Percentiles rank a stretch among this genome's conserved stretches.
Conservation (phyloP, 495 filamentous ascomycete genomes). For the Xeromyces bisporus region DNA sequence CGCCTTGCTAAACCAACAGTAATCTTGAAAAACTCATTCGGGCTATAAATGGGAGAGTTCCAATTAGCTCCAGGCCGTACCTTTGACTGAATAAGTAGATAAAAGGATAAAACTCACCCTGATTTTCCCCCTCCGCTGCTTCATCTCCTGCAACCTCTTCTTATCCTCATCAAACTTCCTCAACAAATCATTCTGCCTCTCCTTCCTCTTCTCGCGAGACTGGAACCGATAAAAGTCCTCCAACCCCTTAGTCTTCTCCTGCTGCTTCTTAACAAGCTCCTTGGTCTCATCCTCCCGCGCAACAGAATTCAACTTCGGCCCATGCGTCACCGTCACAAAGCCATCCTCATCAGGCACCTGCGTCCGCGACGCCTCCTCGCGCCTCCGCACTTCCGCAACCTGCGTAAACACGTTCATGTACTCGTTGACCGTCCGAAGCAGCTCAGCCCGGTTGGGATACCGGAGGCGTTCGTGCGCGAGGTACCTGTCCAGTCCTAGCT, state of each 20-base stretch:
- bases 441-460: constrained; percentile 44
- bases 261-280: constrained; percentile 53
- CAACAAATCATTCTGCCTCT: constrained; percentile 49
- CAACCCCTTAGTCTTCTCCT: constrained; percentile 48
- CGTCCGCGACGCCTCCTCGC: constrained; percentile 42
- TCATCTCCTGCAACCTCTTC: constrained; percentile 35
- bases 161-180: constrained; percentile 37
- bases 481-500: constrained; percentile 47
- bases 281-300: constrained; percentile 59
- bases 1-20: constrained; percentile 13
- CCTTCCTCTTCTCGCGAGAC: constrained; percentile 74
- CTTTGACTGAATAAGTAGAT: constrained; percentile 1
- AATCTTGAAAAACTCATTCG: constrained; percentile 16
- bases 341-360: constrained; percentile 85
- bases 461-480: constrained; percentile 40
- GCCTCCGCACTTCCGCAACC: constrained; percentile 47
- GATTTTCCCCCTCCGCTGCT: constrained; percentile 31
- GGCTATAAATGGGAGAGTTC: constrained; percentile 18
- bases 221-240: constrained; percentile 92
- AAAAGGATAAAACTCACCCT: constrained; percentile 17
- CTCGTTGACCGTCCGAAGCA: constrained; percentile 57
- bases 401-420: constrained; percentile 62
- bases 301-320: constrained; percentile 50
- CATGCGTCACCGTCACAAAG: constrained; percentile 78
- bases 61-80: not conserved